Evolutionary conservation across 106 monocot species (phyloP), one percentile per base, ranked within the genome.

Genomic region (Dendrobium nobile): DNA sequence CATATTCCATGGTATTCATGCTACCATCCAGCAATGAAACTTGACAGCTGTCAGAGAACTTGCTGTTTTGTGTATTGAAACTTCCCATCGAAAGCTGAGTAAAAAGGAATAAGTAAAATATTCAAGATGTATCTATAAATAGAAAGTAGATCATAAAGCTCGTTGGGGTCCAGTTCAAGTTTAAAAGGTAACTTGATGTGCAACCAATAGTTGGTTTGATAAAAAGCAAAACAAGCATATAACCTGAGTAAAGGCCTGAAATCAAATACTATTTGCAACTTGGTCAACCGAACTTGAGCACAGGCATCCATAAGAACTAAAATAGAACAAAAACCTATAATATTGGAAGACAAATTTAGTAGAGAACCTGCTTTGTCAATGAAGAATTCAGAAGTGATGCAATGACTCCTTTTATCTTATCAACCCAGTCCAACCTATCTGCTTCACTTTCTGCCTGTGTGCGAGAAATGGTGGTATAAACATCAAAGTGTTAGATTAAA

Each of bases 391-490:
- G 82, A 82, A 98, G 92, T 45, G 98, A 95, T 79, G 92, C 88
- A 82, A 91, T 95, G 65, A 98, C 98, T 73, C 91, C 98, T 48
- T 88, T 98, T 84, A 98, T 90, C 86, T 98, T 95, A 81, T 98
- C 88, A 82, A 92, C 85, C 98, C 98, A 98, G 47, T 98, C 98
- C 83, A 76, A 85, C 80, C 90, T 88, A 67, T 98, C 94, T 61
- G 85, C 80, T 37, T 58, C 88, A 90, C 87, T 92, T 82, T 98
- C 98, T 75, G 94, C 98, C 98, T 98, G 82, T 33, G 42, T 84
- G 74, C 75, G 27, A 77, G 1, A 37, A 79, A 75, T 51, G 18
- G 13, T 17, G 22, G 27, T 72, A 59, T 54, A 72, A 70, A 28
- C 11, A 74, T 74, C 8, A 1, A 74, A 41, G 43, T 42, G 8